Base-by-base conservation (phyloP, 768 basidiomycete species). In the Lanmaoa pseudosensibilis region DNA sequence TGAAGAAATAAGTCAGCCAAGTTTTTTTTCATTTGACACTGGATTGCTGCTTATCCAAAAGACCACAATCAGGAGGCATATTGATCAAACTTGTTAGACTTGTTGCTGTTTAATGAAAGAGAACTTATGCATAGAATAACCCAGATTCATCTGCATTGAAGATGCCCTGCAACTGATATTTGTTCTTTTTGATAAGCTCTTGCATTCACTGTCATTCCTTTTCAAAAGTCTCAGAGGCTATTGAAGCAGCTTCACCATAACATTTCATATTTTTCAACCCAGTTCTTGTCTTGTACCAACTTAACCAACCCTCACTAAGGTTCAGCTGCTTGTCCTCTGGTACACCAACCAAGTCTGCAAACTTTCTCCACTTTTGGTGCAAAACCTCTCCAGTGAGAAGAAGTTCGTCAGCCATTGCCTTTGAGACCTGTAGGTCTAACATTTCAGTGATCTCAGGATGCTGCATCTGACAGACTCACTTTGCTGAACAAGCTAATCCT, bases 261-360 rank as follows among this genome's bases (percentile, higher is more conserved):
- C 19, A 19, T 15, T 49, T 49, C 5, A 37, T 12, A 0, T 37
- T 3, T 18, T 49, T 49, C 3, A 49, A 16, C 0, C 23, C 23
- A n/a, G 2, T n/a, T 4, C 25, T 3, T 3, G 4, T 3, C 6
- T 49, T 49, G 18, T 38, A 38, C 2, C 23, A 5, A 23, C 45
- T 58, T 11, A 66, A 33, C 64, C 64, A 79, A 0, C 74, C 73
- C 37, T 73, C 51, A 38, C 73, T 77, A 18, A 77, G 51, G 1
- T 56, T 62, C 3, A 77, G 56, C 2, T 61, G 36, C 4, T 77
- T 69, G 18, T 78, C 72, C 12, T 68, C 44, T 1, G 69, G 73
- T 48, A 78, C 54, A 0, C 69, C 62, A 32, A 32, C 15, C n/a
- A 62, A 32, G 71, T 50, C 10, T 15, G 59, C 46, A 43, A 60